phyloP scores from a whole-genome alignment of 345 rosid genomes.

The Bruguiera gymnorhiza region DNA sequence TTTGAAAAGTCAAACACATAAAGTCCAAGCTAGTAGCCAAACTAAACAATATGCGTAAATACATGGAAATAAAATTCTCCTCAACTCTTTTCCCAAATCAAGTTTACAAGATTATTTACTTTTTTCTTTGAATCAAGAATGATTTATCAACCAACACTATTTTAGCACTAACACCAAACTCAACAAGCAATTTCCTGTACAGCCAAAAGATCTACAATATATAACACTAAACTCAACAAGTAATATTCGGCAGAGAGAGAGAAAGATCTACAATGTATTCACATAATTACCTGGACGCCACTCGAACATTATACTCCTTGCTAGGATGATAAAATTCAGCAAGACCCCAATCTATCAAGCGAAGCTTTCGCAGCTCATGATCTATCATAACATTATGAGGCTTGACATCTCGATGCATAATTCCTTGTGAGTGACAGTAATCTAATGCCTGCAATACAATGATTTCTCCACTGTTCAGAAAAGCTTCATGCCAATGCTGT shows the following conservation, averaged over 20 bases:
- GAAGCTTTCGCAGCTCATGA: slow-evolving; percentile 75
- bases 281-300: slow-evolving; percentile 67
- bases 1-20: neutral
- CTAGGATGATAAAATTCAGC: slow-evolving; percentile 89
- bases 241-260: neutral
- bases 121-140: no score
- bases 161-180: neutral
- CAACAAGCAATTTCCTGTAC: neutral
- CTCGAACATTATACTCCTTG: slow-evolving; percentile 79
- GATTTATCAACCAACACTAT: no score
- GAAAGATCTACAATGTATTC: neutral
- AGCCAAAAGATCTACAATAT: no score
- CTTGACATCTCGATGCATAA: slow-evolving; percentile 88
- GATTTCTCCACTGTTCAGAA: neutral
- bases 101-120: no score
- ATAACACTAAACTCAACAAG: no score
- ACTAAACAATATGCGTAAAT: neutral
- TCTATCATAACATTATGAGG: slow-evolving; percentile 94
- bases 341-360: slow-evolving; percentile 86
- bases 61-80: no score
- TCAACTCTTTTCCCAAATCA: no score
- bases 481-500: neutral
- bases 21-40: neutral
- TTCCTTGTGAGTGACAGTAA: slow-evolving; percentile 89
- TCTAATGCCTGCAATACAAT: slow-evolving; percentile 63